Conservation (phyloP, 1,139 yeast genomes). For the Taphrina pruni region DNA sequence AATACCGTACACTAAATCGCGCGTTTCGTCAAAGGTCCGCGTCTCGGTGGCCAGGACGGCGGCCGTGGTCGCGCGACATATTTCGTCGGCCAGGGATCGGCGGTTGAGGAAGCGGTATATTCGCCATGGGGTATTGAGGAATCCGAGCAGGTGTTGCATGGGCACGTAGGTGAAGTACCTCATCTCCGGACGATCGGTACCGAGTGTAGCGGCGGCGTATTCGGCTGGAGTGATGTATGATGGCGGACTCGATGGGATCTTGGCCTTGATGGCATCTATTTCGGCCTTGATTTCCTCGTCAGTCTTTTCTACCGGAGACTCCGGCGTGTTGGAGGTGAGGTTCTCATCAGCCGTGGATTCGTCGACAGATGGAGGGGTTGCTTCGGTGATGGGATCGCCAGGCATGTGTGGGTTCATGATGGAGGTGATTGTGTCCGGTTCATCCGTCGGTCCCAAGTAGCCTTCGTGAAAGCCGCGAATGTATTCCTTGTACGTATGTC, state of each 20-base stretch:
- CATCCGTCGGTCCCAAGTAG: constrained; percentile 62
- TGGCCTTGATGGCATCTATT: constrained; percentile 38
- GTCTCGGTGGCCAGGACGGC: constrained; percentile 61
- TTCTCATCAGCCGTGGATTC: not conserved
- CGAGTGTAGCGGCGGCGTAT: constrained; percentile 31
- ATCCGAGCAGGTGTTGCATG: constrained; percentile 78
- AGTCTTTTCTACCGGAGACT: constrained; percentile 28
- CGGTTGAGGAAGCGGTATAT: constrained; percentile 78
- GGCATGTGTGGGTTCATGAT: constrained; percentile 33
- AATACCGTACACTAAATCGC: constrained; percentile 62
- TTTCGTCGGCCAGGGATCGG: constrained; percentile 72
- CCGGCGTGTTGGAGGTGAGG: constrained; percentile 8
- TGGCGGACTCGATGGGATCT: constrained; percentile 43
- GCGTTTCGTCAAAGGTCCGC: constrained; percentile 61
- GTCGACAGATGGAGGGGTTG: not conserved
- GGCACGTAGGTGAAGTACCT: constrained; percentile 75
- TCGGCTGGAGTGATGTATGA: constrained; percentile 43
- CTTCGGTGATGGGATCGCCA: constrained; percentile 39
- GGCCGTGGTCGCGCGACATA: constrained; percentile 66
- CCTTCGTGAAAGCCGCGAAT: constrained; percentile 93
- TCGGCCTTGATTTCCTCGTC: constrained; percentile 39
- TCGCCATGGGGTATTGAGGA: constrained; percentile 74
- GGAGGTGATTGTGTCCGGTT: constrained; percentile 39
- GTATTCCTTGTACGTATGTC: constrained; percentile 96
- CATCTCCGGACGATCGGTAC: constrained; percentile 47